These are phyloP conservation scores for Gloeophyllum trabeum DNA, from an alignment of 768 basidiomycete genomes.

Conservation along the genomic window DNA sequence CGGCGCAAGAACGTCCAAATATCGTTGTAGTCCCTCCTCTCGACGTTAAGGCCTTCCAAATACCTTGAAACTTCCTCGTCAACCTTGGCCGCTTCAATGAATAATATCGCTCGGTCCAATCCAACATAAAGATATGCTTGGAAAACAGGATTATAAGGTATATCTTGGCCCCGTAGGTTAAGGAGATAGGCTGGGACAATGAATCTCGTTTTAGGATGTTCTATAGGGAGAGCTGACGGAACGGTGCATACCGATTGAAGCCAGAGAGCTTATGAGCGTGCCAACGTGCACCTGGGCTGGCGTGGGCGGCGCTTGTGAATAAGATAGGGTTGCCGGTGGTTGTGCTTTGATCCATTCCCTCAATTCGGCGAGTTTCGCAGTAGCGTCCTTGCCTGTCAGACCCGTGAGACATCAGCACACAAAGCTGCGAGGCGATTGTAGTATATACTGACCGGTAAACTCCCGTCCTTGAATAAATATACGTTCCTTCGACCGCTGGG, in stretches of 20 bases:
- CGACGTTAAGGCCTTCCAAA: conserved; percentile 42
- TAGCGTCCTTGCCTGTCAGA: conserved; percentile 41
- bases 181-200: conserved; percentile 59
- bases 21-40: conserved; percentile 58
- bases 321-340: conserved; percentile 46
- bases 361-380: conserved; percentile 58
- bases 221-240: not conserved
- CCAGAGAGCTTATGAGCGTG: conserved; percentile 56
- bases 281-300: conserved; percentile 53
- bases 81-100: conserved; percentile 63
- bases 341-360: conserved; percentile 59
- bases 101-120: conserved; percentile 50
- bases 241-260: conserved; percentile 49
- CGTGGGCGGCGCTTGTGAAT: conserved; percentile 50
- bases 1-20: conserved; percentile 70
- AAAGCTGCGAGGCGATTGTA: not conserved
- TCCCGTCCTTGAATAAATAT: conserved; percentile 61
- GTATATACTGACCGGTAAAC: conserved; percentile 40
- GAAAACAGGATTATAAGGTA: conserved; percentile 89
- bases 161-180: conserved; percentile 83
- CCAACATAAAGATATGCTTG: conserved; percentile 77
- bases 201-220: conserved; percentile 6
- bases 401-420: not conserved
- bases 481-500: conserved; percentile 49
- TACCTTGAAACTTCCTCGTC: conserved; percentile 46